These are phyloP conservation scores for Effrenium voratum DNA, from an alignment of 73 alveolate species.

Conservation along the genomic window DNA sequence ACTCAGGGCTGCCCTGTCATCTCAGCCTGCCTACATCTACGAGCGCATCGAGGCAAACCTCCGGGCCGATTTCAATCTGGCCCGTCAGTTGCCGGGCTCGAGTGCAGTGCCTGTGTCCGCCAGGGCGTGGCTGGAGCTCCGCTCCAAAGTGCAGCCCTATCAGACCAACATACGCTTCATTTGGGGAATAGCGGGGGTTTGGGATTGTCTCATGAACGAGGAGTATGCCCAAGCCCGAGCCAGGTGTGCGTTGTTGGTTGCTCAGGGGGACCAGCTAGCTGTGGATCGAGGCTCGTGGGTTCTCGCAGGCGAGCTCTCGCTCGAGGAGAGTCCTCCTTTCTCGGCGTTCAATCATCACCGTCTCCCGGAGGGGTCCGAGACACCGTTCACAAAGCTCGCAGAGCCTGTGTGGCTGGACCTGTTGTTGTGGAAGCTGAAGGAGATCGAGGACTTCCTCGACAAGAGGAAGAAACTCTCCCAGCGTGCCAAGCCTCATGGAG, in stretches of 20 bases:
- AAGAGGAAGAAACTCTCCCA: neutral
- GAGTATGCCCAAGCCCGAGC: neutral
- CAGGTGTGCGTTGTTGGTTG: neutral
- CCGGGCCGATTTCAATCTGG: neutral
- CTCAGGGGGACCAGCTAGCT: neutral
- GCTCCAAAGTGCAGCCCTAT: neutral
- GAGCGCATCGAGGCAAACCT: neutral
- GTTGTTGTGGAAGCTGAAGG: neutral
- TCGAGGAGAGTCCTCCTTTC: conserved; percentile 26
- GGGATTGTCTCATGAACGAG: neutral
- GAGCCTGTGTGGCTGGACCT: conserved; percentile 20
- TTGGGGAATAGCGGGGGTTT: neutral
- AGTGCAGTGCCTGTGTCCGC: neutral
- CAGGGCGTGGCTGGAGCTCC: neutral
- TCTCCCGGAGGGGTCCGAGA: neutral
- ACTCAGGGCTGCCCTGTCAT: neutral
- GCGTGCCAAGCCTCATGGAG: too few species aligned
- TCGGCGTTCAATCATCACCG: neutral
- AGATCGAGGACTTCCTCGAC: neutral
- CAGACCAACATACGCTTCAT: neutral
- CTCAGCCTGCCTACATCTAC: neutral
- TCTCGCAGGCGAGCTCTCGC: neutral
- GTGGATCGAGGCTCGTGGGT: neutral
- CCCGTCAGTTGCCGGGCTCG: neutral
- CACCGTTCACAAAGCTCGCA: neutral